Conservation (phyloP, 2,329 filamentous ascomycete genomes). For the Cordyceps pruinosa region DNA sequence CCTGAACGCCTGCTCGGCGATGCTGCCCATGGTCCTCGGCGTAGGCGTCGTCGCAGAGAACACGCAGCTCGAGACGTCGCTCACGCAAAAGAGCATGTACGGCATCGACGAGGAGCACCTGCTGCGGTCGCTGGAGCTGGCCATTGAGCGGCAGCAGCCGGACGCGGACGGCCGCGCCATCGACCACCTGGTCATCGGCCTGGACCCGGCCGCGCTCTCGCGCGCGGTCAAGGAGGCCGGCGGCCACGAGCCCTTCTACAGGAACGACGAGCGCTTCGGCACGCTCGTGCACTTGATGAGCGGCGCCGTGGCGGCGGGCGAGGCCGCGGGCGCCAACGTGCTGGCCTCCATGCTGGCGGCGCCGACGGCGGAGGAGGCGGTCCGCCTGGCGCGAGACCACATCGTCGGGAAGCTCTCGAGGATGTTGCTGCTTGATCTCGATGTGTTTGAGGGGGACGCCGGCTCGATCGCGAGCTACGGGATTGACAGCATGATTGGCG, state of each 20-base stretch:
- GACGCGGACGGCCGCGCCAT: too few species aligned
- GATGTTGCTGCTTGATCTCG: background rate
- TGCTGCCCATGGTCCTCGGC: background rate
- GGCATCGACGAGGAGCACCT: background rate
- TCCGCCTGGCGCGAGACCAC: background rate
- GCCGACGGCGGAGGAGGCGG: background rate
- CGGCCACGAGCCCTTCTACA: background rate
- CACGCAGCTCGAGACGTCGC: background rate
- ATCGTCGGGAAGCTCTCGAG: background rate
- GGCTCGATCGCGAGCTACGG: conserved; percentile 25
- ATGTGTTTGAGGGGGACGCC: background rate
- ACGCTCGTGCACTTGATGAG: too few species aligned
- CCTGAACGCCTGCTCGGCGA: too few species aligned
- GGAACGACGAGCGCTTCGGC: background rate
- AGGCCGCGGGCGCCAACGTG: background rate
- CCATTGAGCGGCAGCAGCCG: background rate
- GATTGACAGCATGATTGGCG: conserved; percentile 31
- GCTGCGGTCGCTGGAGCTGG: background rate
- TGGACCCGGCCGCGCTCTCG: background rate
- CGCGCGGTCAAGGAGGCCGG: background rate
- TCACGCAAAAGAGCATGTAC: background rate
- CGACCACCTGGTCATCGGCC: too few species aligned
- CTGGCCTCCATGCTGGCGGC: background rate
- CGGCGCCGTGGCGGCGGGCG: background rate
- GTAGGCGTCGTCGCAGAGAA: background rate